Evolutionary conservation across 2,329 filamentous ascomycete species (phyloP).

Genomic region (Alternaria arborescens): DNA sequence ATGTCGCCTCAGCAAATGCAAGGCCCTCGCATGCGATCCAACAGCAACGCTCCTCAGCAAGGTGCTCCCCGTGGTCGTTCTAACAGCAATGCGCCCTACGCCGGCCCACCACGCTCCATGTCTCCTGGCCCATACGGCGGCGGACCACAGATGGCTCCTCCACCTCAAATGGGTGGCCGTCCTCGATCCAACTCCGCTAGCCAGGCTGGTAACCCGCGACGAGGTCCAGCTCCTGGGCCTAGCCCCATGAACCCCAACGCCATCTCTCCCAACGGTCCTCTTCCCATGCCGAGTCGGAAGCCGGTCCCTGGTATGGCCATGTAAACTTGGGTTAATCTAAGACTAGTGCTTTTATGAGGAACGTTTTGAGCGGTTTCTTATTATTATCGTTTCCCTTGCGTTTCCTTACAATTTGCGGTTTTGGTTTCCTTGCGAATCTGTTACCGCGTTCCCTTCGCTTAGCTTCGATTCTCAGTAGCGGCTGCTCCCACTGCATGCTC

Average conservation of each 20-base stretch:
- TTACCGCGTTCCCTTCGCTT: constrained; percentile 19
- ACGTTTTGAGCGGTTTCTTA: constrained; percentile 28
- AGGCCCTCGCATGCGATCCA: constrained; percentile 41
- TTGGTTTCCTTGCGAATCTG: constrained; percentile 10
- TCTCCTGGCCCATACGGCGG: constrained; percentile 52
- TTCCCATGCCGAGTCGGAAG: constrained; percentile 53
- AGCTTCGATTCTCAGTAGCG: constrained; percentile 13
- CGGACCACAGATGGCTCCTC: constrained; percentile 43
- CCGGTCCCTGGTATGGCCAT: constrained; percentile 59
- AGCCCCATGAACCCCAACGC: constrained; percentile 50
- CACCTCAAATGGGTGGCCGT: constrained; percentile 43
- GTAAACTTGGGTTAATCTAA: constrained; percentile 27
- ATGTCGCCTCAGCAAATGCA: constrained; percentile 38
- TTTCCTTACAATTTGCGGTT: constrained; percentile 5
- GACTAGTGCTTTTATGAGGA: constrained; percentile 34
- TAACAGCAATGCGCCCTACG: constrained; percentile 51
- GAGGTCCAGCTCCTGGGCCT: constrained; percentile 43
- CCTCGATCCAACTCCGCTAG: constrained; percentile 51
- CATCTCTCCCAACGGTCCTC: constrained; percentile 2
- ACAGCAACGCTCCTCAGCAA: constrained; percentile 50
- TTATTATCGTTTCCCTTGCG: constrained; percentile 18
- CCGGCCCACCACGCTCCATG: constrained; percentile 48
- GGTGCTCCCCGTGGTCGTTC: constrained; percentile 42
- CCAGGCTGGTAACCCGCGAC: constrained; percentile 37
- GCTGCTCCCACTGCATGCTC: not conserved